Conservation (phyloP, 1,284 basidiomycete genomes). For the Porogramme epimiltina region DNA sequence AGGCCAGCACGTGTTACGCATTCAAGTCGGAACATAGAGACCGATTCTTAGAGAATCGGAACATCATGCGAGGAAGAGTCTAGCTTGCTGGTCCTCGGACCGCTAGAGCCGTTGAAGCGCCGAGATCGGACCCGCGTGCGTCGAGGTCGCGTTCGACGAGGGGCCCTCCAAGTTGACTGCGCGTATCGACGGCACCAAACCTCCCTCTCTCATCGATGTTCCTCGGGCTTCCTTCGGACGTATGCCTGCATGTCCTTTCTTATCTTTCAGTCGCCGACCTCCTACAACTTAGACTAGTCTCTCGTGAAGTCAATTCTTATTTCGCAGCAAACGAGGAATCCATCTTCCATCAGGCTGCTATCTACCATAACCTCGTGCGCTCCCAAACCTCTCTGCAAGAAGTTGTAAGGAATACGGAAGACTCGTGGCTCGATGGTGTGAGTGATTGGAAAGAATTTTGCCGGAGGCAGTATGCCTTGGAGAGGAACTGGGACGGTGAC, state of each 20-base stretch:
- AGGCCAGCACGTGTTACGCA: too few species aligned
- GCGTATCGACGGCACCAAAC: too few species aligned
- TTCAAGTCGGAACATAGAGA: too few species aligned
- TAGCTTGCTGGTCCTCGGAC: too few species aligned
- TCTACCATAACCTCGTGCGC: slow-evolving; percentile 24
- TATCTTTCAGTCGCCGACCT: slow-evolving; percentile 24
- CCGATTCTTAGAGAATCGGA: too few species aligned
- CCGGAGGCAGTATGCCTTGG: slow-evolving; percentile 18
- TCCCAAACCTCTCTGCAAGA: slow-evolving; percentile 21
- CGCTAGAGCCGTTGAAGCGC: too few species aligned
- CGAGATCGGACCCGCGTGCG: too few species aligned
- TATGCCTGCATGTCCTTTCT: slow-evolving; percentile 25
- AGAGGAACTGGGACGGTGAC: slow-evolving; percentile 24
- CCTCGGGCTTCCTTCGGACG: slow-evolving; percentile 19
- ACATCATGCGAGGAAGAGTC: too few species aligned
- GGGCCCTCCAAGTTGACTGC: too few species aligned
- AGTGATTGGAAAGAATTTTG: slow-evolving; percentile 28
- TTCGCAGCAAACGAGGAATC: slow-evolving; percentile 21
- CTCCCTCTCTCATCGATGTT: slow-evolving; percentile 8
- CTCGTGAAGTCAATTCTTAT: slow-evolving; percentile 15
- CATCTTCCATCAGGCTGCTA: slow-evolving; percentile 27
- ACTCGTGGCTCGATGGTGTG: slow-evolving; percentile 15
- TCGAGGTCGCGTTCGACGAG: too few species aligned
- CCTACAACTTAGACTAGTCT: slow-evolving; percentile 16
- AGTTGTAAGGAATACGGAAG: slow-evolving; percentile 5